Evolutionary conservation across 2,329 filamentous ascomycete genomes (phyloP), one percentile per base, ranked within the genome.

Genomic region (Pseudogymnoascus sp.): DNA sequence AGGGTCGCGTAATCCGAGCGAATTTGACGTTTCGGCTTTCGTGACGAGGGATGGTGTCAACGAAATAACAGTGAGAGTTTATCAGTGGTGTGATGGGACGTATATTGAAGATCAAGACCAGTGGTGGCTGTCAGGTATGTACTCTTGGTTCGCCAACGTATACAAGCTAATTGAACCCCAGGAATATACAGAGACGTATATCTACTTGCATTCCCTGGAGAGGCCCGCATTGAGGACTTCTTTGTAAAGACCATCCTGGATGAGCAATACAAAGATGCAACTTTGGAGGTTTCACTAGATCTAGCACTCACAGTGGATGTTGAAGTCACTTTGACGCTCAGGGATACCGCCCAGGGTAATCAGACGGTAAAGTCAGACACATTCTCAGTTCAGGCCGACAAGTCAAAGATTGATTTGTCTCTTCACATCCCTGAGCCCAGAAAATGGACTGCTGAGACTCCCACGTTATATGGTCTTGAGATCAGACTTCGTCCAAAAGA

Each of bases 21-120:
- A 91, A 69, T 90, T 89, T 66, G 88, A 90, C 64, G 75, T 90
- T 10, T 85, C 84, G 0, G 67, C 74, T 0, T 73, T 78, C 33
- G 74, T 90, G 1, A 71, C 74, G 17, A 69, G 71, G 5, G 72
- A 73, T 4, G 75, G 68, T 2, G 73, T 78, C 51, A 90, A 89
- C 65, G 77, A 75, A 1, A 69, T 90, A 1, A 78, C 81, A 8
- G 84, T 90, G 0, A 77, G 81, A n/a, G 87, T 90, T 0, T 90
- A 90, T 65, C 85, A 89, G 69, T 88, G 83, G 77, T 88, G 80
- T 35, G 86, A 89, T 66, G 87, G 84, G 1, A 83, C 82, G 0
- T 89, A 89, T 66, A 85, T 89, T 35, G 87, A 90, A 70, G 85
- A 89, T 61, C 84, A 80, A 67, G 85, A 89, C 70, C 84, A 88